Evolutionary conservation across 192 early-diverging fungal species (phyloP).

Genomic region (Diversispora eburnea): DNA sequence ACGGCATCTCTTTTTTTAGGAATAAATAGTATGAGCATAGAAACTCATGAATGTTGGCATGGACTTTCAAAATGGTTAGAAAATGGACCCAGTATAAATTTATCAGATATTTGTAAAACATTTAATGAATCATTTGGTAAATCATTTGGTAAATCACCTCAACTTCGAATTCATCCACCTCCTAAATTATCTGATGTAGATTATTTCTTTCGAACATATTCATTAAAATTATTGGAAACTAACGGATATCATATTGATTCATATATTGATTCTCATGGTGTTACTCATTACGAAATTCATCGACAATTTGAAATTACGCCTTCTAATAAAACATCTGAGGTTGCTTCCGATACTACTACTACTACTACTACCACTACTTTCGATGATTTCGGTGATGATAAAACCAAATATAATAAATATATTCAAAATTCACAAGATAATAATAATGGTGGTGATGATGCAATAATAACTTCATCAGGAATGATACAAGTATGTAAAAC

Average conservation of each 20-base stretch:
- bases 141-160: background rate
- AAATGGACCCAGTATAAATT: constrained; percentile 18
- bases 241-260: background rate
- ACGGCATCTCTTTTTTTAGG: constrained; percentile 43
- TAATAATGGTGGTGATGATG: too few species aligned
- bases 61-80: constrained; percentile 46
- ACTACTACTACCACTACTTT: too few species aligned
- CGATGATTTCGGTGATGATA: too few species aligned
- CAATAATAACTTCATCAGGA: too few species aligned
- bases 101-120: background rate
- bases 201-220: constrained; percentile 11
- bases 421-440: too few species aligned
- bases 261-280: background rate
- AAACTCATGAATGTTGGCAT: constrained; percentile 55
- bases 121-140: background rate
- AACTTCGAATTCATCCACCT: background rate
- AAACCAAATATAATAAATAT: too few species aligned
- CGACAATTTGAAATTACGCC: background rate
- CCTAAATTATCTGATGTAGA: background rate
- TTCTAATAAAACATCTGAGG: background rate
- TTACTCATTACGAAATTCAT: background rate
- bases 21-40: constrained; percentile 57
- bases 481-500: too few species aligned
- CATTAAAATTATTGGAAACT: background rate
- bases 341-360: too few species aligned